These are phyloP conservation scores for Saccharomycopsis hybrid DNA, from an alignment of 1,139 yeast species.

Conservation along the genomic window DNA sequence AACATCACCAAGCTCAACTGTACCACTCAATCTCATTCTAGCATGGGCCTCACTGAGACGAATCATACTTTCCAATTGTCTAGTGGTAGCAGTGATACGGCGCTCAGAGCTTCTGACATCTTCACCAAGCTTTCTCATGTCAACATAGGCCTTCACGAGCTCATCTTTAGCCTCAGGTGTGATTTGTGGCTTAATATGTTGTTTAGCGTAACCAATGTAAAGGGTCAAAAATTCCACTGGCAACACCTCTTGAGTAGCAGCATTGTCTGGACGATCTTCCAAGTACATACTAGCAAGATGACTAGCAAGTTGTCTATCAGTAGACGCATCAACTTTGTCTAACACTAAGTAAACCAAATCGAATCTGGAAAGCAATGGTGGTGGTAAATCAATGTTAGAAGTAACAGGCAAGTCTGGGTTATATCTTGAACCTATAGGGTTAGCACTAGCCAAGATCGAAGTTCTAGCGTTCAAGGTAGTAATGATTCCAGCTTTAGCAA, in stretches of 20 bases:
- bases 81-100: slow-evolving; percentile 94
- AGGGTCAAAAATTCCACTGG: slow-evolving; percentile 84
- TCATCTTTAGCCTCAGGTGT: slow-evolving; percentile 78
- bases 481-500: slow-evolving; percentile 97
- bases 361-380: slow-evolving; percentile 89
- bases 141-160: slow-evolving; percentile 85
- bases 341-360: slow-evolving; percentile 87
- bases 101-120: slow-evolving; percentile 81
- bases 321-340: slow-evolving; percentile 83
- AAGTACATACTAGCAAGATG: slow-evolving; percentile 90
- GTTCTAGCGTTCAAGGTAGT: slow-evolving; percentile 96
- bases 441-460: slow-evolving; percentile 91
- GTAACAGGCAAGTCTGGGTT: slow-evolving; percentile 92
- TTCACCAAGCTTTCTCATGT: slow-evolving; percentile 91
- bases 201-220: slow-evolving; percentile 90
- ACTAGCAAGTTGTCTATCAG: slow-evolving; percentile 80
- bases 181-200: slow-evolving; percentile 68
- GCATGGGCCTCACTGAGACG: slow-evolving; percentile 96
- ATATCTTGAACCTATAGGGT: slow-evolving; percentile 94
- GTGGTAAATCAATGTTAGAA: slow-evolving; percentile 91
- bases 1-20: slow-evolving; percentile 78
- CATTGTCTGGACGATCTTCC: slow-evolving; percentile 80
- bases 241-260: slow-evolving; percentile 55
- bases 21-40: slow-evolving; percentile 74
- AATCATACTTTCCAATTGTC: slow-evolving; percentile 95